phyloP scores from a whole-genome alignment of 2,329 filamentous ascomycete species.

The Colletotrichum sp. region DNA sequence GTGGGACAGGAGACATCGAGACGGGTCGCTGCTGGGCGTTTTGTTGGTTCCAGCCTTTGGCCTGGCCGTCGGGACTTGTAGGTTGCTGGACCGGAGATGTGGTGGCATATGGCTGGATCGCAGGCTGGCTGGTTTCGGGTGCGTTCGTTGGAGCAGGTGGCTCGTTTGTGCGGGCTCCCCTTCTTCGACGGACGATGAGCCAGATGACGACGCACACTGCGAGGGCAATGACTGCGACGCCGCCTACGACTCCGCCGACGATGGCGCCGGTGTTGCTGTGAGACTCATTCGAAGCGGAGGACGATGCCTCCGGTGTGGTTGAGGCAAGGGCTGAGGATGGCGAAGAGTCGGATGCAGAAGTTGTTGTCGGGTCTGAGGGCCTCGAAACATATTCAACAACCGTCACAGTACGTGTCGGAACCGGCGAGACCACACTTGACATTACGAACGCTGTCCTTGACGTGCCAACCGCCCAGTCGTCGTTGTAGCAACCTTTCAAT shows the following conservation, averaged over 20 bases:
- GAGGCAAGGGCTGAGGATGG: not conserved
- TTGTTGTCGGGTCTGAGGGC: rapidly evolving
- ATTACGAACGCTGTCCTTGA: not conserved
- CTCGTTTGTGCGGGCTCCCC: not conserved
- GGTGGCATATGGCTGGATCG: not conserved
- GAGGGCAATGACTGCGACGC: rapidly evolving
- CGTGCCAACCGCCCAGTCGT: not conserved
- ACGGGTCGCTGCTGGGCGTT: not conserved
- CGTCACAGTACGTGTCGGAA: no score
- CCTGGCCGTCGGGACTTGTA: not conserved
- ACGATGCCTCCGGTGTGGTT: not conserved
- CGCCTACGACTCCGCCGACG: not conserved
- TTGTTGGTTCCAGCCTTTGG: not conserved
- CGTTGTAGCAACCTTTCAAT: not conserved
- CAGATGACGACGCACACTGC: not conserved
- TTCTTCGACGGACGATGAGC: not conserved
- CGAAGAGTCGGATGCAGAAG: not conserved
- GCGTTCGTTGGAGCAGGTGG: not conserved
- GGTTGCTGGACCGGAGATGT: not conserved
- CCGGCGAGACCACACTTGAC: not conserved
- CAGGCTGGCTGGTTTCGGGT: not conserved
- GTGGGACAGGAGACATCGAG: not conserved
- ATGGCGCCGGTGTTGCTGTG: not conserved
- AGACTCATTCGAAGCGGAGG: no score
- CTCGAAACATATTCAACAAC: no score